These are phyloP conservation scores for Plicaturopsis crispa DNA, from an alignment of 768 basidiomycete genomes.

Conservation along the genomic window DNA sequence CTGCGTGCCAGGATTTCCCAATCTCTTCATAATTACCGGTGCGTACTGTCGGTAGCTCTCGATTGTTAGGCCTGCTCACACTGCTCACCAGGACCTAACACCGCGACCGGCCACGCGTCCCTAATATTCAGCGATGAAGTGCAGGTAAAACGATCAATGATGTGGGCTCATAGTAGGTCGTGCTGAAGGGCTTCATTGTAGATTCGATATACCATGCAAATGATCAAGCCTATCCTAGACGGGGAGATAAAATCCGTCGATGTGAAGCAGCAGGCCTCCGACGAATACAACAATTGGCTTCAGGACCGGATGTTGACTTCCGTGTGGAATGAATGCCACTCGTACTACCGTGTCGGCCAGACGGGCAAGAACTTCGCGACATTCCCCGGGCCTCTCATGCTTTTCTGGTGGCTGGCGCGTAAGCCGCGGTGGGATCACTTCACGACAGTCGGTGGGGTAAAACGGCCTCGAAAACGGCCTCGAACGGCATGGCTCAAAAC, in stretches of 20 bases:
- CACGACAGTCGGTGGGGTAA: conserved; percentile 28
- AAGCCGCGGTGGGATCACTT: conserved; percentile 36
- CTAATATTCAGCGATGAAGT: conserved; percentile 42
- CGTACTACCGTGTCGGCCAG: conserved; percentile 40
- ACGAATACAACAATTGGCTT: conserved; percentile 44
- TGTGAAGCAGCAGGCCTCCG: conserved; percentile 36
- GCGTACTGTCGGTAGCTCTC: conserved; percentile 7
- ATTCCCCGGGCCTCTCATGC: conserved; percentile 45
- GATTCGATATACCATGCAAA: conserved; percentile 41
- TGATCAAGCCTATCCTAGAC: conserved; percentile 44
- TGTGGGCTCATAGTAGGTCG: neutral
- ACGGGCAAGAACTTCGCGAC: conserved; percentile 34
- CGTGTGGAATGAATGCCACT: conserved; percentile 47
- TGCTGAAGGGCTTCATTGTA: conserved; percentile 14
- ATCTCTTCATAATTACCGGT: conserved; percentile 43
- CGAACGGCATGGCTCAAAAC: no score
- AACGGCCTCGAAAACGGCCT: no score
- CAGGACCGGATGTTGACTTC: conserved; percentile 37
- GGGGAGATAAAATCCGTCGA: conserved; percentile 43
- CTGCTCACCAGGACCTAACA: conserved; percentile 39
- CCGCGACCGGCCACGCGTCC: conserved; percentile 50
- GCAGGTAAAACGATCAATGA: conserved; percentile 22
- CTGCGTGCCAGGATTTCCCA: conserved; percentile 49
- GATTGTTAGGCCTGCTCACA: neutral
- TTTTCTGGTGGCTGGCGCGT: conserved; percentile 47